Conservation (phyloP, 768 basidiomycete genomes). For the Suillus variegatus region DNA sequence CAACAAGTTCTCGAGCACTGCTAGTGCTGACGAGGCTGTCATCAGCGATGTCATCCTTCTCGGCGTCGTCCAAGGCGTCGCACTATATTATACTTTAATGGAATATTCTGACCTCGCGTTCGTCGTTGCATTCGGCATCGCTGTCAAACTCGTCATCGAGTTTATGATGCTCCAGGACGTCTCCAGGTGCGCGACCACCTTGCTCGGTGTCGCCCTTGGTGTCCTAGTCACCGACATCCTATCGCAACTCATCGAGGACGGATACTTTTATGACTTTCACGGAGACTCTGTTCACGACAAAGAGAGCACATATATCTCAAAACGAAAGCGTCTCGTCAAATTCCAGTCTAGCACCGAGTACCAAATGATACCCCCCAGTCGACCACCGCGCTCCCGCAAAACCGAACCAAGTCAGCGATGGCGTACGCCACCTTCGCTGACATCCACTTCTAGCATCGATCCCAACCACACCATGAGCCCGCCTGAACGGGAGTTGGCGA, state of each 20-base stretch:
- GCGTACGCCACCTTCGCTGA: constrained; percentile 54
- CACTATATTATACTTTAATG: constrained; percentile 64
- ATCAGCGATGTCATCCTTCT: constrained; percentile 63
- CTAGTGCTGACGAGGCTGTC: constrained; percentile 32
- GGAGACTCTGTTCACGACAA: constrained; percentile 19
- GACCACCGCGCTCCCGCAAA: constrained; percentile 29
- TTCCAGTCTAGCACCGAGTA: constrained; percentile 44
- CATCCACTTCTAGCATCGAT: constrained; percentile 67
- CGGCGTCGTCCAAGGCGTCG: constrained; percentile 77
- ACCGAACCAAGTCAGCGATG: constrained; percentile 31
- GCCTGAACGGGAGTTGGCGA: constrained; percentile 72
- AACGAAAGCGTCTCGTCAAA: constrained; percentile 46
- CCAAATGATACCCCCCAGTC: constrained; percentile 19
- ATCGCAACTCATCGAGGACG: constrained; percentile 62
- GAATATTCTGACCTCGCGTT: constrained; percentile 54
- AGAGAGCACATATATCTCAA: constrained; percentile 23
- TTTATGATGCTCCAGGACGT: constrained; percentile 57
- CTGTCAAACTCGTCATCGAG: constrained; percentile 64
- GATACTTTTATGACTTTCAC: constrained; percentile 32
- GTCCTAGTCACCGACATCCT: constrained; percentile 71
- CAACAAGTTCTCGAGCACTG: constrained; percentile 53
- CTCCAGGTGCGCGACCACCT: constrained; percentile 54
- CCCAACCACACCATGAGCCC: constrained; percentile 60
- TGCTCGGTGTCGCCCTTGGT: constrained; percentile 69
- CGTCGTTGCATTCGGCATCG: constrained; percentile 57